Percentiles rank a stretch among this genome's conserved stretches.
These are phyloP conservation scores for Aspergillus tanneri DNA, from an alignment of 2,329 filamentous ascomycete genomes.

Conservation along the genomic window DNA sequence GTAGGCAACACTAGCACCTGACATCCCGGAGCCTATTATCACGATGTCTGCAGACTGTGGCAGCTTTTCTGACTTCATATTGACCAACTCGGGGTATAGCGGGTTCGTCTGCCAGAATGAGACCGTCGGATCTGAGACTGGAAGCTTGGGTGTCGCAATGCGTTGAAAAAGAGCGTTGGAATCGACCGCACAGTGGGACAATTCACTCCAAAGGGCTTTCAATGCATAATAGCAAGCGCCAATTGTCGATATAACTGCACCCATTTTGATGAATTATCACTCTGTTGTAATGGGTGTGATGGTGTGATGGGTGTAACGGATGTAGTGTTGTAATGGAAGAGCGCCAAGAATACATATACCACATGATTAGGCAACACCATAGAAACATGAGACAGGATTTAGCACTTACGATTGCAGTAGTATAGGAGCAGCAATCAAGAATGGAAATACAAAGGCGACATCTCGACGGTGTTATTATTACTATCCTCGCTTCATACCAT, in stretches of 20 bases:
- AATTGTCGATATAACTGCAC: constrained; percentile 1
- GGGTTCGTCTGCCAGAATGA: constrained; percentile 23
- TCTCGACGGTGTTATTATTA: too few species aligned
- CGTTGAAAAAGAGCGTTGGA: constrained; percentile 11
- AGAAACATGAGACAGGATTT: too few species aligned
- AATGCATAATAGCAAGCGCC: neutral
- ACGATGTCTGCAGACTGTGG: constrained; percentile 24
- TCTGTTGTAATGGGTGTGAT: neutral
- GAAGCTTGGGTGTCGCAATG: constrained; percentile 6
- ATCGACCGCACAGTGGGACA: neutral
- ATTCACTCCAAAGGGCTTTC: constrained; percentile 1
- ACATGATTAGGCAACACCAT: too few species aligned
- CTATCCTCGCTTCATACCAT: too few species aligned
- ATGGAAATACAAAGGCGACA: too few species aligned
- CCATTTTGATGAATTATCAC: constrained; percentile 1
- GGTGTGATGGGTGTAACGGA: neutral
- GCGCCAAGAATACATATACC: too few species aligned
- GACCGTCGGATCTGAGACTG: constrained; percentile 11
- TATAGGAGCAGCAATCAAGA: too few species aligned
- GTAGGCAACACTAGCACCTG: constrained; percentile 27
- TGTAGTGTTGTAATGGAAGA: too few species aligned
- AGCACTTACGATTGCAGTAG: too few species aligned
- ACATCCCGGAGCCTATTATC: constrained; percentile 22
- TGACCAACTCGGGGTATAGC: constrained; percentile 19
- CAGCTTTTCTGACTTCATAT: constrained; percentile 18